phyloP scores from a whole-genome alignment of 352 stramenopile species.

The Phytophthora citrophthora region DNA sequence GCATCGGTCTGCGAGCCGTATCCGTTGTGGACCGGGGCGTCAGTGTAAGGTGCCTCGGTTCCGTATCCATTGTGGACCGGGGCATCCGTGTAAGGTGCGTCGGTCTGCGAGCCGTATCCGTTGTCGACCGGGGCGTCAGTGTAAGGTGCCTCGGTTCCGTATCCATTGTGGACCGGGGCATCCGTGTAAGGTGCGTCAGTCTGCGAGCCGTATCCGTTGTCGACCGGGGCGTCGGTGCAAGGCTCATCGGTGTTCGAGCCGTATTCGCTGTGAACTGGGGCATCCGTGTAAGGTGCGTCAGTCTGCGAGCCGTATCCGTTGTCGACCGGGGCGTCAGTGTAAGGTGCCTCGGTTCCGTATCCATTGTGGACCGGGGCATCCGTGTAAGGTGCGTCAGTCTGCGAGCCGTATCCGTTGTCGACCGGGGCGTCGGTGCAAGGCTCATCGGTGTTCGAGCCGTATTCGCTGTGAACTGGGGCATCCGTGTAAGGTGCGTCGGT shows the following conservation, averaged over 20 bases:
- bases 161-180: not conserved
- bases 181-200: slow-evolving; percentile 3
- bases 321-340: not conserved
- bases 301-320: not conserved
- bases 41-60: slow-evolving; percentile 5
- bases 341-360: not conserved
- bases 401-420: not conserved
- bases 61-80: not conserved
- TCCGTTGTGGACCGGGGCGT: not conserved
- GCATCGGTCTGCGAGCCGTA: slow-evolving; percentile 7
- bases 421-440: slow-evolving; percentile 6
- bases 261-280: not conserved
- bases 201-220: not conserved
- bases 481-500: not conserved
- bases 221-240: not conserved
- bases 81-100: not conserved
- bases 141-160: not conserved
- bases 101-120: not conserved
- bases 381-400: slow-evolving; percentile 1
- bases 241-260: not conserved
- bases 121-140: not conserved
- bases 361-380: not conserved
- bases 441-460: not conserved
- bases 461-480: not conserved
- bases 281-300: not conserved